phyloP scores from a whole-genome alignment of 345 rosid genomes.

The Populus tremula region DNA sequence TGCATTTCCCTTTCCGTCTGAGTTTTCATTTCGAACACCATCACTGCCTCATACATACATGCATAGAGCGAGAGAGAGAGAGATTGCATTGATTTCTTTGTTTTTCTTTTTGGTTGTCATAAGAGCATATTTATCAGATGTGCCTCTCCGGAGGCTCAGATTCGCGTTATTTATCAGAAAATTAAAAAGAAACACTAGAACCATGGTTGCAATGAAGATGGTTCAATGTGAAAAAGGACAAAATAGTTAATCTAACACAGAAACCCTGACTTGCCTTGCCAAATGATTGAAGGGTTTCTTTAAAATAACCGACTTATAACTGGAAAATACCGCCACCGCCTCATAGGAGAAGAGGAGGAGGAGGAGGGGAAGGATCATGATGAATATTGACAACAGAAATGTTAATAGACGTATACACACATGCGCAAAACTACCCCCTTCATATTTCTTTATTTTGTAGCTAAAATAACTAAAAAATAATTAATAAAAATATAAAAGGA shows the following conservation, averaged over 20 bases:
- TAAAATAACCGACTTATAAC: not conserved
- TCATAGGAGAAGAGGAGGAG: not conserved
- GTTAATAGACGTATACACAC: no score
- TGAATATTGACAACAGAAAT: no score
- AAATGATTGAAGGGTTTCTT: not conserved
- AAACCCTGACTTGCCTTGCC: not conserved
- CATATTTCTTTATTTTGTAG: no score
- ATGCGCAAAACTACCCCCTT: no score
- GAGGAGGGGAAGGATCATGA: not conserved
- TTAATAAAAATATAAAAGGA: no score
- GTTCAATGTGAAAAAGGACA: no score
- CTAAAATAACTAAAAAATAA: no score
- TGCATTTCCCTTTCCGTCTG: not conserved
- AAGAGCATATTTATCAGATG: no score
- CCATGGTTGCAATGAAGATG: not conserved
- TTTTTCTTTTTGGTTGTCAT: no score
- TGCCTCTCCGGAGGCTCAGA: not conserved
- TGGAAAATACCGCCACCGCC: not conserved
- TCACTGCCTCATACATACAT: not conserved
- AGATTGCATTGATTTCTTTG: no score
- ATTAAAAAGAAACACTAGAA: not conserved
- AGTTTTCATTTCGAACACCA: not conserved
- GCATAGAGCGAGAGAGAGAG: no score
- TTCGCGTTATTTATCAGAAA: not conserved
- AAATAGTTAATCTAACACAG: not conserved